Evolutionary conservation across 2,329 filamentous ascomycete genomes (phyloP), one percentile per base, ranked within the genome.

Genomic region (Penicillium frequentans): DNA sequence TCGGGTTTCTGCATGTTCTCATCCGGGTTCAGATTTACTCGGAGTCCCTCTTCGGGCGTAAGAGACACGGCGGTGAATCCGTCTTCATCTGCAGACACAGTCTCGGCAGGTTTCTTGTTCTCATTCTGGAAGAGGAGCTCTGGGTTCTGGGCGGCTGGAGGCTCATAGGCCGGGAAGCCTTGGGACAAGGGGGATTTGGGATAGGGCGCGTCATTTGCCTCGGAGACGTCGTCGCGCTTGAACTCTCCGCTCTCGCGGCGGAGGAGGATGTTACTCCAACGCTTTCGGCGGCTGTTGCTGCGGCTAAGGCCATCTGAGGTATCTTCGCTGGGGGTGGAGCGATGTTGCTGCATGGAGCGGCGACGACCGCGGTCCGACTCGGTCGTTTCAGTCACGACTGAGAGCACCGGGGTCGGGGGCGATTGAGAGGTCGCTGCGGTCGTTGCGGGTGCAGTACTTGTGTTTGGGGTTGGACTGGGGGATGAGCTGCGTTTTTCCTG

Each of bases 221-320:
- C 65, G 10, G 56, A 49, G 10, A 48, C 52, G 35, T 71, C 69
- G 7, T 63, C 62, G 9, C 59, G 60, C 23, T 65, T 59, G 14
- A 46, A 65, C 33, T 74, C 72, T 27, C 67, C 64, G 24, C 71
- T 73, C 11, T 75, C 71, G 9, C 70, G 68, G 43, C 66, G 67
- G 21, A 71, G 62, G 19, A 76, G 55, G 11, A 74, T 67, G 56
- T 71, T 75, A 51, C 74, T 75, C 70, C 70, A 75, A 59, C 72
- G 63, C 62, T 75, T 74, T 50, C 70, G 67, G 49, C 70, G 64
- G 47, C 71, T 74, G 21, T 62, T 60, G 48, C 71, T 74, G 31
- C 71, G 70, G 6, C 67, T 66, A 6, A 73, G 58, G 35, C 64
- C 65, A 1, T 59, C 57, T 14, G 39, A 42, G 5, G 61, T 61